Evolutionary conservation across 1,284 basidiomycete genomes (phyloP).

Genomic region (Violaceomyces palustris): DNA sequence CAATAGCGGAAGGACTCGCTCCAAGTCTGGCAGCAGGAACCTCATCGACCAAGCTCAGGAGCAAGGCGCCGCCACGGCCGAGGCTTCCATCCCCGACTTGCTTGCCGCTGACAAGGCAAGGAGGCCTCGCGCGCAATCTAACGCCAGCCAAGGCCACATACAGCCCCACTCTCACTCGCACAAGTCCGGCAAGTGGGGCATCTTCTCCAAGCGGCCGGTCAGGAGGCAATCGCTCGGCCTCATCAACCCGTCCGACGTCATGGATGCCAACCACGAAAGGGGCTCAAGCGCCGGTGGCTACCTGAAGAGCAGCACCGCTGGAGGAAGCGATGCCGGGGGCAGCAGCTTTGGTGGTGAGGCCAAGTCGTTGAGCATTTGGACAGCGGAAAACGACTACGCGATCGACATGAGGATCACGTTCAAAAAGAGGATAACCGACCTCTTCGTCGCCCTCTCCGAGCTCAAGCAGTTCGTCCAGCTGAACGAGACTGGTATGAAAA

Average conservation of each 20-base stretch:
- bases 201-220: slow-evolving; percentile 28
- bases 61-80: no score
- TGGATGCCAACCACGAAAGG: slow-evolving; percentile 17
- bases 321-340: slow-evolving; percentile 21
- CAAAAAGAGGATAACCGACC: slow-evolving; percentile 80
- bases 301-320: slow-evolving; percentile 2
- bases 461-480: slow-evolving; percentile 88
- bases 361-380: slow-evolving; percentile 62
- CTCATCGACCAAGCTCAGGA: slow-evolving; percentile 19
- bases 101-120: slow-evolving; percentile 5
- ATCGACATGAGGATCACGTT: slow-evolving; percentile 81
- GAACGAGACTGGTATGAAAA: slow-evolving; percentile 89
- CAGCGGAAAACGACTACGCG: slow-evolving; percentile 73
- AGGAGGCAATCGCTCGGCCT: slow-evolving; percentile 30
- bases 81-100: no score
- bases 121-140: slow-evolving; percentile 17
- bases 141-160: slow-evolving; percentile 19
- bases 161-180: no score
- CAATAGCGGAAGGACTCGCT: background rate
- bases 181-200: slow-evolving; percentile 21
- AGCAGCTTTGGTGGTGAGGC: slow-evolving; percentile 21
- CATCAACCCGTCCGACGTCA: slow-evolving; percentile 8
- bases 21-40: slow-evolving; percentile 3
- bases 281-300: no score
- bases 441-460: slow-evolving; percentile 73